A percentile compares a stretch with the other conserved stretches of the same genome.
phyloP scores from a whole-genome alignment of 2,329 filamentous ascomycete species.

The Trichothecium sympodiale region DNA sequence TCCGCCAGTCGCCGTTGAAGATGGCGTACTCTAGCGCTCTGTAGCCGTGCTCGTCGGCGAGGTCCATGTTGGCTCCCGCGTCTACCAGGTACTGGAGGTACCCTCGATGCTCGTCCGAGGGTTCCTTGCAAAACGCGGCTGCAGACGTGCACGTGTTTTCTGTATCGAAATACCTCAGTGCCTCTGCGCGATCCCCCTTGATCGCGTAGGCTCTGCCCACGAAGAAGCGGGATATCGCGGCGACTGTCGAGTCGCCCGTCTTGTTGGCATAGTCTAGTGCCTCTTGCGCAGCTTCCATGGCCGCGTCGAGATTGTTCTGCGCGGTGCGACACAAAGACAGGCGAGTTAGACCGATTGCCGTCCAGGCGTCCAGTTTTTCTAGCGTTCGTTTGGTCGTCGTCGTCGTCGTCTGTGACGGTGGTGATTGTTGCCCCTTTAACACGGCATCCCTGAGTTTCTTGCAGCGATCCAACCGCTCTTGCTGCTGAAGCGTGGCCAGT shows the following conservation, averaged over 20 bases:
- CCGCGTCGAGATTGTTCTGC: conserved; percentile 10
- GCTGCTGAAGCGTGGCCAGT: conserved; percentile 15
- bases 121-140: conserved; percentile 26
- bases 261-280: conserved; percentile 6
- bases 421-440: conserved; percentile 4
- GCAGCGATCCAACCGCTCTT: conserved; percentile 11
- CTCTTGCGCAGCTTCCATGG: conserved; percentile 9
- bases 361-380: conserved; percentile 11
- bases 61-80: conserved; percentile 18
- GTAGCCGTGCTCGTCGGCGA: conserved; percentile 22
- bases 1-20: conserved; percentile 16
- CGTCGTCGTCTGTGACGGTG: background rate
- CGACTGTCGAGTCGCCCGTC: conserved; percentile 14
- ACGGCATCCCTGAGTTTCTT: background rate
- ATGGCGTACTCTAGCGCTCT: conserved; percentile 25
- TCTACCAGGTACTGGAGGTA: conserved; percentile 21
- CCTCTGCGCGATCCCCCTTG: conserved; percentile 12
- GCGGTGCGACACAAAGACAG: conserved; percentile 21
- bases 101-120: conserved; percentile 20
- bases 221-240: conserved; percentile 20
- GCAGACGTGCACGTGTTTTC: conserved; percentile 16
- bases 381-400: too few relatives aligned
- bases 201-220: conserved; percentile 17
- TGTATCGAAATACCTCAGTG: conserved; percentile 17
- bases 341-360: conserved; percentile 17